Percentiles rank a stretch among this genome's conserved stretches.
Conservation (phyloP, 2,329 filamentous ascomycete genomes). For the Scedosporium dehoogii region DNA sequence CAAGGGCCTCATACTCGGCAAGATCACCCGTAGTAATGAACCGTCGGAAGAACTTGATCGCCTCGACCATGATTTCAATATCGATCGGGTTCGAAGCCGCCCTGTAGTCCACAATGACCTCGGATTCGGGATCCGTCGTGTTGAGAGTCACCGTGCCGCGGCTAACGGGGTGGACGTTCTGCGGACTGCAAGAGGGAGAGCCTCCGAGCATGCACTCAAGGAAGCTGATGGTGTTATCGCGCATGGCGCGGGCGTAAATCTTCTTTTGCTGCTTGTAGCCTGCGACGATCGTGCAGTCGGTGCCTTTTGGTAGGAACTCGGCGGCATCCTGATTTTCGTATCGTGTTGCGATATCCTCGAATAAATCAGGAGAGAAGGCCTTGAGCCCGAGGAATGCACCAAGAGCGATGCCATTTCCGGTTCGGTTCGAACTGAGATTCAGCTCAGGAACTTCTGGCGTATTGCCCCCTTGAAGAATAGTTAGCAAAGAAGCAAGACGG, state of each 20-base stretch:
- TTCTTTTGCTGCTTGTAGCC: conserved; percentile 31
- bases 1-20: conserved; percentile 12
- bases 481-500: conserved; percentile 5
- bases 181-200: conserved; percentile 12
- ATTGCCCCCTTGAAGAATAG: conserved; percentile 7
- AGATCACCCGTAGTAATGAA: conserved; percentile 14
- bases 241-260: conserved; percentile 13
- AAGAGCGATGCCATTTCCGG: conserved; percentile 12
- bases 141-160: conserved; percentile 16
- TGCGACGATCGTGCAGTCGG: conserved; percentile 12
- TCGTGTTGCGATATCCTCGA: conserved; percentile 7
- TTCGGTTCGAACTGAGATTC: conserved; percentile 19
- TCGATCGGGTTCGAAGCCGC: conserved; percentile 15
- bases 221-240: conserved; percentile 23
- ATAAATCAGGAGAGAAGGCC: conserved; percentile 12
- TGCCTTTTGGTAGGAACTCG: conserved; percentile 11
- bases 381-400: conserved; percentile 14
- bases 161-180: conserved; percentile 15
- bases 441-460: conserved; percentile 14
- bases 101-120: conserved; percentile 18
- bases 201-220: conserved; percentile 31
- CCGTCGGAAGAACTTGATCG: conserved; percentile 16
- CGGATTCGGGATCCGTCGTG: conserved; percentile 12
- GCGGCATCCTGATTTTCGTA: conserved; percentile 12
- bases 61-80: conserved; percentile 15